Base-by-base conservation (phyloP, 352 stramenopile species). In the Bremia lactucae region DNA sequence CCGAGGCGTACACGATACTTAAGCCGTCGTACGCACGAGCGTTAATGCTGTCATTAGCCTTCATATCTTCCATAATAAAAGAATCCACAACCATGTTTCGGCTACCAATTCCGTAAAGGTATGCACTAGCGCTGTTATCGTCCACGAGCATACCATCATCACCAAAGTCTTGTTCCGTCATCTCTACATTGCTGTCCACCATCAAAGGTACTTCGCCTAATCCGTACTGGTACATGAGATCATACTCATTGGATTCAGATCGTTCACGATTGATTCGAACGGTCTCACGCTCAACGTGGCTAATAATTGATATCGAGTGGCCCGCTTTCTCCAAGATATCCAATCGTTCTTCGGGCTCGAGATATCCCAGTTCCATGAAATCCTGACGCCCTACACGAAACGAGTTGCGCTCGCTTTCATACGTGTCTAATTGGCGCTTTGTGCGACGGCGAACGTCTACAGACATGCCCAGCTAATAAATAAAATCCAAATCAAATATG, bases 241-340 rank as follows among this genome's bases (percentile, higher is more conserved):
- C 76, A 54, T 85, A 89, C 53, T 89, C 76, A 52, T 89, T 89
- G 18, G 76, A 87, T 44, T 89, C 76, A 73, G 71, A 89, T 15
- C 76, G 76, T 59, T 87, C 72, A 31, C 72, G 73, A 48, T 89
- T 89, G 36, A 87, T 74, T 34, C 73, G 76, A 31, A 84, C 55
- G 24, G 62, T 70, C 28, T 87, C 73, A 22, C 70, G 69, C 49
- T 87, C 74, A 19, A 83, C 68, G 48, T 72, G 62, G 26, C 54
- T 81, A 45, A 89, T 71, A 49, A 81, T 67, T 29, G 69, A 67
- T 7, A 71, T 55, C 13, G 76, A 72, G 49, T 77, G 72, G 21
- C 77, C 74, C 1, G 72, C 72, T 23, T 68, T 65, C 44, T 87
- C 72, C 10, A 90, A 42, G 31, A 90, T 86, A 11, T 86, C 69